Evolutionary conservation across 768 basidiomycete genomes (phyloP).

Genomic region (Agaricus blazei): DNA sequence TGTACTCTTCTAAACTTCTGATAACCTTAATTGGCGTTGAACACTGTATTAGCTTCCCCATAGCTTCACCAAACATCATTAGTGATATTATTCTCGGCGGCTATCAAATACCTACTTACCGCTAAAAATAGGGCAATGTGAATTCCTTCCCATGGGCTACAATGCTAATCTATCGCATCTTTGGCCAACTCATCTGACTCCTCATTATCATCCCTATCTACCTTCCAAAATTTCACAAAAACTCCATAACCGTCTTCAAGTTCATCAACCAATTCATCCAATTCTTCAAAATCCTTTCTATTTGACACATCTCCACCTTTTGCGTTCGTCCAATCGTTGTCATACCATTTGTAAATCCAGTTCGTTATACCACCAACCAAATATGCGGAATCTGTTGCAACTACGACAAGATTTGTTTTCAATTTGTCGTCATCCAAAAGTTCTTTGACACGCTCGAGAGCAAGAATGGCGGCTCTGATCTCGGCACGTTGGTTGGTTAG

Average conservation of each 20-base stretch:
- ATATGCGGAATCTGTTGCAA: slow-evolving; percentile 8
- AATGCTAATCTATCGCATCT: neutral
- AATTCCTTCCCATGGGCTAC: neutral
- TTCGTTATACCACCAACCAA: slow-evolving; percentile 9
- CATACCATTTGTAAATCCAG: slow-evolving; percentile 8
- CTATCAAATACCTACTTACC: neutral
- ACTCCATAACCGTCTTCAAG: neutral
- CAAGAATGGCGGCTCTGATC: slow-evolving; percentile 5
- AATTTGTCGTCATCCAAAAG: neutral
- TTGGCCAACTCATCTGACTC: neutral
- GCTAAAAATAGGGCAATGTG: neutral
- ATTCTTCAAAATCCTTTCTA: slow-evolving; percentile 1
- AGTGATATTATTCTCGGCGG: too few species aligned
- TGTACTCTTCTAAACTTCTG: too few species aligned
- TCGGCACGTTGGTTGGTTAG: slow-evolving; percentile 8
- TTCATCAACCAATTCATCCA: slow-evolving; percentile 4
- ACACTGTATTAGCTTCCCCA: too few species aligned
- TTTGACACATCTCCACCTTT: slow-evolving; percentile 7
- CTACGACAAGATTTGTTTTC: neutral
- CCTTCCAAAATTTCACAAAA: slow-evolving; percentile 4
- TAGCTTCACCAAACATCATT: too few species aligned
- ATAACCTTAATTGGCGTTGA: too few species aligned
- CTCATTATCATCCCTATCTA: slow-evolving; percentile 1
- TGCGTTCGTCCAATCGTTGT: slow-evolving; percentile 8
- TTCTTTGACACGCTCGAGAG: neutral